phyloP scores from a whole-genome alignment of 495 filamentous ascomycete genomes.

The Penicillium diatomitis region DNA sequence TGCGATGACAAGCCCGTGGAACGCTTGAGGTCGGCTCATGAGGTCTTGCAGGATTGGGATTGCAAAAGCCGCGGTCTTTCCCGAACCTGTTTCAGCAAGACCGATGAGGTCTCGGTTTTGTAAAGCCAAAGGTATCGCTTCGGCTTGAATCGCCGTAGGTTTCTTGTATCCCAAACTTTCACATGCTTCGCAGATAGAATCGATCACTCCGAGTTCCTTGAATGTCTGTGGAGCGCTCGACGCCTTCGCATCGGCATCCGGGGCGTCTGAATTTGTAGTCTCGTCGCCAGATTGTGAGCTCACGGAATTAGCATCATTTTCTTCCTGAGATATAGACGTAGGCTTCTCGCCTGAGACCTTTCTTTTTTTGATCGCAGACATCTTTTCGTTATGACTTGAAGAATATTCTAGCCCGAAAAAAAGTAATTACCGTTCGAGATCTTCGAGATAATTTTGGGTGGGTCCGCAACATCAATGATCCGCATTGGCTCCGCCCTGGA shows the following conservation, averaged over 20 bases:
- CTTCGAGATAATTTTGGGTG: conserved; percentile 24
- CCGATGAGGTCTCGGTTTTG: conserved; percentile 81
- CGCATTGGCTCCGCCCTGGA: conserved; percentile 24
- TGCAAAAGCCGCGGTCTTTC: conserved; percentile 89
- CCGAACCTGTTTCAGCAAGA: conserved; percentile 86
- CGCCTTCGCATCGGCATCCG: conserved; percentile 1
- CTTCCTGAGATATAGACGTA: conserved; percentile 1
- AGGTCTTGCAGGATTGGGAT: conserved; percentile 82
- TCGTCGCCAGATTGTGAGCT: conserved; percentile 4
- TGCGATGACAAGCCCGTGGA: conserved; percentile 75
- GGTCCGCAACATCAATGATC: conserved; percentile 33
- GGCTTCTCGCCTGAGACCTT: conserved; percentile 20
- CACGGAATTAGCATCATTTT: conserved; percentile 10
- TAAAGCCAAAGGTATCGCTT: conserved; percentile 75
- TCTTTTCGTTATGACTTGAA: conserved; percentile 4
- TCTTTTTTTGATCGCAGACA: conserved; percentile 31
- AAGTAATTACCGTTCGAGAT: conserved; percentile 4
- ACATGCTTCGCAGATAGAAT: conserved; percentile 82
- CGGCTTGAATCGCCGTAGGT: conserved; percentile 70
- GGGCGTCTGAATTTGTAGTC: conserved; percentile 7
- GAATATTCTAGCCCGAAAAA: conserved; percentile 4
- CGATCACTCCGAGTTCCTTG: conserved; percentile 78
- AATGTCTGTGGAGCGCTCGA: conserved; percentile 51
- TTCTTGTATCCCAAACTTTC: conserved; percentile 67
- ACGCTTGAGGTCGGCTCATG: conserved; percentile 69